Evolutionary conservation across 2,329 filamentous ascomycete genomes (phyloP), one percentile per base, ranked within the genome.

Genomic region (Aureobasidium vineae): DNA sequence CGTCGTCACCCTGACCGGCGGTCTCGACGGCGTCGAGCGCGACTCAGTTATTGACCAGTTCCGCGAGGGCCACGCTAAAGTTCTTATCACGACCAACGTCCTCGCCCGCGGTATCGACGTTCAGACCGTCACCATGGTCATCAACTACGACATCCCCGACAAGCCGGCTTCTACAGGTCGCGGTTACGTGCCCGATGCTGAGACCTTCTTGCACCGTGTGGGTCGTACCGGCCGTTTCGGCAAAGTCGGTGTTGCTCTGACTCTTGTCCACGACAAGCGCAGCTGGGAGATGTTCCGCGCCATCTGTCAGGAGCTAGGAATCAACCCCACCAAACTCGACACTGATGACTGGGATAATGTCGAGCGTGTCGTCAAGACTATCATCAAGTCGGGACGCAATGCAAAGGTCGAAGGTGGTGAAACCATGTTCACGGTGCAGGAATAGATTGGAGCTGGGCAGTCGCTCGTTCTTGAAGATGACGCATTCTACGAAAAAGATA

Each of bases 131-230:
- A 97, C 92, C 11, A 95, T 99, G 89, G 95, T 99, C 64, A 92
- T 99, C 83, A 99, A 99, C 82, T 99, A 99, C 79, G 82, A 87
- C 73, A 79, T 84, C 40, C 83, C 82, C 4, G 82, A 82, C 65
- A 77, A 78, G 54, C 77, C 77, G 26, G 89, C 89, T 41, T 53
- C 33, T 36, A 36, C 74, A 88, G 16, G 53, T 41, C 52, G 53
- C n/a, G 52, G 53, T 38, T 57, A 45, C 10, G 23, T 66, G 23
- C 64, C 64, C 64, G 95, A 99, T 75, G 88, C 88, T 54, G 93
- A 98, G 81, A 99, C 95, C 0, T 99, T 99, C 75, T 89, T 99
- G 57, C 95, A 99, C 83, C 90, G 95, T 76, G 99, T 99, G 72
- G 95, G 95, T 69, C 92, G 95, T 75, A 99, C 95, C 16, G 95